A percentile compares a stretch with the other conserved stretches of the same genome.
phyloP scores from a whole-genome alignment of 805 yeast species.

The Limtongozyma cylindracea region DNA sequence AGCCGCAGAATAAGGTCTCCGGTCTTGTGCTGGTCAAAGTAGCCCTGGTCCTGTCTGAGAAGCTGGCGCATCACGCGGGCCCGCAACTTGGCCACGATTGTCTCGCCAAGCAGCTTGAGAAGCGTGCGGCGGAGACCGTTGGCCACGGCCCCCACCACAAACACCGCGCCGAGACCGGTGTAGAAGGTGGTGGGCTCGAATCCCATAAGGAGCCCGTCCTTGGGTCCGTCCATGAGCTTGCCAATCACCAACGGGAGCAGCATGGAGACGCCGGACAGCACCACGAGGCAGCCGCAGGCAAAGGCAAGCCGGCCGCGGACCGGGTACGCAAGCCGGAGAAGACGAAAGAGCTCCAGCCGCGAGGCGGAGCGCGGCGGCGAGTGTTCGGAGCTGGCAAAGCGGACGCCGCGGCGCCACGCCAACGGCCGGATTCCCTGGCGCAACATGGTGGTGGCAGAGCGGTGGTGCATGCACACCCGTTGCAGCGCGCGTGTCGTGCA shows the following conservation, averaged over 20 bases:
- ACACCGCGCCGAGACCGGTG: conserved; percentile 29
- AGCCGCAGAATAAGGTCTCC: conserved; percentile 83
- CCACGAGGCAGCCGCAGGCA: conserved; percentile 33
- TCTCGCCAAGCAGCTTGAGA: conserved; percentile 62
- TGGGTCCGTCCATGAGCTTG: conserved; percentile 54
- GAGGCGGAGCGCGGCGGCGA: too few relatives aligned
- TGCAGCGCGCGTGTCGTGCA: too few relatives aligned
- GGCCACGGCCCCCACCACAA: conserved; percentile 50
- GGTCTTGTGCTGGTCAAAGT: conserved; percentile 58
- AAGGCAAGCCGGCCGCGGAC: too few relatives aligned
- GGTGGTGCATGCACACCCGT: too few relatives aligned
- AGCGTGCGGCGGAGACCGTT: conserved; percentile 63
- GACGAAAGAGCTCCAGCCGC: too few relatives aligned
- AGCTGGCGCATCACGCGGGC: conserved; percentile 54
- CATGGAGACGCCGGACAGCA: conserved; percentile 65
- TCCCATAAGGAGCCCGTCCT: conserved; percentile 18
- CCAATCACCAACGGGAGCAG: conserved; percentile 68
- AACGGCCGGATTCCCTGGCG: too few relatives aligned
- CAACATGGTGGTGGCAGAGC: too few relatives aligned
- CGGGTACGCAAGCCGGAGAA: too few relatives aligned
- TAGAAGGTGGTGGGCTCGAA: conserved; percentile 40
- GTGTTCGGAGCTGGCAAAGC: too few relatives aligned
- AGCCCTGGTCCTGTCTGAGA: conserved; percentile 67
- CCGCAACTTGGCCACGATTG: conserved; percentile 64
- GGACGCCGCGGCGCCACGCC: too few relatives aligned